Percentiles rank a stretch among this genome's conserved stretches.
phyloP scores from a whole-genome alignment of 805 yeast species.

The Babjeviella inositovora region DNA sequence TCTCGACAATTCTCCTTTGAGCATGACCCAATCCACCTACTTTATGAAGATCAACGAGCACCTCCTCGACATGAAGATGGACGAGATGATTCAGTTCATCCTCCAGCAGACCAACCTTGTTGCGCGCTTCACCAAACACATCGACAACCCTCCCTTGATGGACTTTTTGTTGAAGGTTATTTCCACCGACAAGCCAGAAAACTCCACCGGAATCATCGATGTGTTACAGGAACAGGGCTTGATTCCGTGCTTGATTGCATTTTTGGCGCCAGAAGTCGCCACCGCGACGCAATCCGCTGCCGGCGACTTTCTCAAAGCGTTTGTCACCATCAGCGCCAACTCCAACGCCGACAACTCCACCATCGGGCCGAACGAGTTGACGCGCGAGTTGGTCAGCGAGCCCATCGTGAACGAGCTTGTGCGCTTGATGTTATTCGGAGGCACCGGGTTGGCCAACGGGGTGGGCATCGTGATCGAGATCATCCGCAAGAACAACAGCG shows the following conservation, averaged over 20 bases:
- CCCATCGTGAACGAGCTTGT: constrained; percentile 52
- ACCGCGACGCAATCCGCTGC: constrained; percentile 82
- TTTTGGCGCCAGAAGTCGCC: constrained; percentile 49
- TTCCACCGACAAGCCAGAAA: constrained; percentile 83
- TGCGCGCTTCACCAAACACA: constrained; percentile 66
- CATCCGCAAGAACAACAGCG: constrained; percentile 90
- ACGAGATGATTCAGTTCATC: constrained; percentile 60
- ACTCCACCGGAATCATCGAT: constrained; percentile 77
- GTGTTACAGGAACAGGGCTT: constrained; percentile 56
- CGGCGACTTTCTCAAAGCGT: constrained; percentile 88
- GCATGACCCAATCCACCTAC: constrained; percentile 68
- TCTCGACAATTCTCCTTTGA: constrained; percentile 52
- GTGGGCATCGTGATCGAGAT: constrained; percentile 91
- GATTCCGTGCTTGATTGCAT: constrained; percentile 56
- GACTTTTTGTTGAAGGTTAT: constrained; percentile 81
- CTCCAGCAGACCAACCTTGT: constrained; percentile 56
- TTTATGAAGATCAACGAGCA: constrained; percentile 89
- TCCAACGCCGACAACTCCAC: constrained; percentile 81
- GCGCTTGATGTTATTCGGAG: constrained; percentile 63
- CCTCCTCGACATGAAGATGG: constrained; percentile 75
- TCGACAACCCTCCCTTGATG: constrained; percentile 89
- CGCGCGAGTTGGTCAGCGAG: constrained; percentile 77
- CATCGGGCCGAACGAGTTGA: constrained; percentile 90
- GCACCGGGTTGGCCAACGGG: constrained; percentile 83
- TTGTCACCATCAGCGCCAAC: constrained; percentile 87